Evolutionary conservation across 495 filamentous ascomycete genomes (phyloP).

Genomic region (Extremus antarcticus): DNA sequence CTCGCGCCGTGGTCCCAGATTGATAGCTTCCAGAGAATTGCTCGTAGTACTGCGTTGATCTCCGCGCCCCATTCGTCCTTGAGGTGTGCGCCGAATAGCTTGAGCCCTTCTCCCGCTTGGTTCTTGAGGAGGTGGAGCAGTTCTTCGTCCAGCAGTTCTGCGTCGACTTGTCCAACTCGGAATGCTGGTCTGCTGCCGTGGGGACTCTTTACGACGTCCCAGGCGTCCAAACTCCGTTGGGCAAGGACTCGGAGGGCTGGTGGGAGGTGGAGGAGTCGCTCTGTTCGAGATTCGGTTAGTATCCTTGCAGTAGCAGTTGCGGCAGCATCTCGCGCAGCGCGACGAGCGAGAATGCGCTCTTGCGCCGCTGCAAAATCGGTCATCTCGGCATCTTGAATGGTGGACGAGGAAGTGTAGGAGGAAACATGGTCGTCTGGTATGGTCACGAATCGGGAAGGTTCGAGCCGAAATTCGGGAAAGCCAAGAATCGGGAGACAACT

Average conservation of each 20-base stretch:
- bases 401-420: not conserved
- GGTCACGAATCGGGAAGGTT: not conserved
- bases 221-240: conserved; percentile 48
- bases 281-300: conserved; percentile 46
- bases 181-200: conserved; percentile 77
- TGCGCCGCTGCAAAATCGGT: conserved; percentile 78
- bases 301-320: conserved; percentile 44
- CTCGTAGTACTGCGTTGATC: conserved; percentile 65
- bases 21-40: conserved; percentile 81
- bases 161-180: conserved; percentile 92
- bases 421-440: not conserved
- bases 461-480: not conserved
- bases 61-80: conserved; percentile 78
- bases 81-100: conserved; percentile 67
- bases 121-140: conserved; percentile 71
- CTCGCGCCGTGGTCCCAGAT: conserved; percentile 95
- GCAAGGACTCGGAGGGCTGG: conserved; percentile 54
- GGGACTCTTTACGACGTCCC: conserved; percentile 60
- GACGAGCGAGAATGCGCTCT: conserved; percentile 67
- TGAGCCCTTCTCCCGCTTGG: conserved; percentile 81
- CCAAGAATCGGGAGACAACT: not conserved
- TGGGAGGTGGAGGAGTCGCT: conserved; percentile 41
- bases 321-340: conserved; percentile 56
- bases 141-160: conserved; percentile 91
- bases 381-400: conserved; percentile 6